These are phyloP conservation scores for Epichloe festucae DNA, from an alignment of 2,329 filamentous ascomycete genomes.

Conservation along the genomic window DNA sequence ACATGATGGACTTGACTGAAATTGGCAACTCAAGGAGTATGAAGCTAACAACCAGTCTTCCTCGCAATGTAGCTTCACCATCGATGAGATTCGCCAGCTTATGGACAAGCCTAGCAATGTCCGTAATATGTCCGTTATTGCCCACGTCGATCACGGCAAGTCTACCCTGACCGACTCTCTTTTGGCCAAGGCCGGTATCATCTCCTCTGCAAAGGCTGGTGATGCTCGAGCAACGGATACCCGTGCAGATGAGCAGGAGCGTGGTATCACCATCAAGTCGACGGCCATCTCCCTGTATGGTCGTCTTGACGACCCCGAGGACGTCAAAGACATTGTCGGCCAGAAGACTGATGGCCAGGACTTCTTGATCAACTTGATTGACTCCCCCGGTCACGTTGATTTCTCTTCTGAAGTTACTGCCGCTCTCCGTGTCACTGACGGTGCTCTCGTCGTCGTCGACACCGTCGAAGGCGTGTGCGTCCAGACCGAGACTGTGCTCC, in stretches of 20 bases:
- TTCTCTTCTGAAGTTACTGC: constrained; percentile 99
- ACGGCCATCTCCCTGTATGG: constrained; percentile 99
- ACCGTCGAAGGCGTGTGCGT: constrained; percentile 99
- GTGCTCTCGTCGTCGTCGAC: constrained; percentile 99
- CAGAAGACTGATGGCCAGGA: constrained; percentile 82
- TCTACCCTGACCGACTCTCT: constrained; percentile 99
- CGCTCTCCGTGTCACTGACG: constrained; percentile 98
- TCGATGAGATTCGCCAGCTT: constrained; percentile 74
- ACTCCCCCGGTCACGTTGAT: constrained; percentile 99
- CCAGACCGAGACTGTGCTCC: constrained; percentile 98
- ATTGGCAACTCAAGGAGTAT: background rate
- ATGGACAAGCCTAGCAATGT: constrained; percentile 71
- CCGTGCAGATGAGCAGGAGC: constrained; percentile 94
- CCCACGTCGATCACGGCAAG: constrained; percentile 99
- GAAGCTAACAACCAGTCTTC: constrained; percentile 9
- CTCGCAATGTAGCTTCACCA: constrained; percentile 66
- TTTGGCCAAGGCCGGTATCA: constrained; percentile 98
- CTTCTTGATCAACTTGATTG: constrained; percentile 99
- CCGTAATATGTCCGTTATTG: constrained; percentile 99
- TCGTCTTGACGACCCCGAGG: constrained; percentile 64
- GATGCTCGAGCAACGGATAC: constrained; percentile 95
- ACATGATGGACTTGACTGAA: background rate
- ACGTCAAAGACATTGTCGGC: constrained; percentile 86
- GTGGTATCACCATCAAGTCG: constrained; percentile 99
- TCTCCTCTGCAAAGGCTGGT: constrained; percentile 94